phyloP scores from a whole-genome alignment of 2,329 filamentous ascomycete species.

The Fusarium sp. region DNA sequence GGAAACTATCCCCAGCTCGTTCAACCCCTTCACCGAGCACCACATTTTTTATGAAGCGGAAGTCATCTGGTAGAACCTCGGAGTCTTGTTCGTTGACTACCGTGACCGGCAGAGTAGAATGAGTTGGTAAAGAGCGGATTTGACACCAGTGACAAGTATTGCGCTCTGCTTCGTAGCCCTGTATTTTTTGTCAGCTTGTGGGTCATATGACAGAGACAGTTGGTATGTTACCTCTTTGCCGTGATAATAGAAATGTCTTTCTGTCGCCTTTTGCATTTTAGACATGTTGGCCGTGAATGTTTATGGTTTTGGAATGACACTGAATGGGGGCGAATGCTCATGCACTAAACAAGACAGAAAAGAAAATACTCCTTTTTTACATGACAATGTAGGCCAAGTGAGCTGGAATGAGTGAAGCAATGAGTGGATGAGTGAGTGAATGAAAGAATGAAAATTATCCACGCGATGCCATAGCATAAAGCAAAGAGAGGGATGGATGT shows the following conservation, averaged over 20 bases:
- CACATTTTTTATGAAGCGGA: conserved; percentile 74
- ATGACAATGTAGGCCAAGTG: background rate
- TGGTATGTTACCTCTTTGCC: conserved; percentile 49
- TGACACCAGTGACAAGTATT: conserved; percentile 70
- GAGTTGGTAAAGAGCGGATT: conserved; percentile 64
- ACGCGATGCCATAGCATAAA: background rate
- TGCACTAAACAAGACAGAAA: background rate
- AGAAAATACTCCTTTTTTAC: background rate
- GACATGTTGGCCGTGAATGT: background rate
- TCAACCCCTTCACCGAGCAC: conserved; percentile 70
- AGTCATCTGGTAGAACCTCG: conserved; percentile 68
- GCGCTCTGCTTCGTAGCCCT: conserved; percentile 55
- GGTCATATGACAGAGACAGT: background rate
- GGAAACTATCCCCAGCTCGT: conserved; percentile 69
- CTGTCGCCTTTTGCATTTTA: conserved; percentile 60
- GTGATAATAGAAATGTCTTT: conserved; percentile 63
- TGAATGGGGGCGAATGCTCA: background rate
- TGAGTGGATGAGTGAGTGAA: background rate
- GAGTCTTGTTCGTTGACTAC: conserved; percentile 73
- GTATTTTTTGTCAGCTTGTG: background rate
- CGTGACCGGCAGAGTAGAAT: conserved; percentile 64
- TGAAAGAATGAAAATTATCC: background rate
- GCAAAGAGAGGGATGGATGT: background rate
- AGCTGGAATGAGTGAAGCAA: background rate
- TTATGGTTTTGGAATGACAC: background rate